Percentiles rank a stretch among this genome's conserved stretches.
Conservation (phyloP, 768 basidiomycete genomes). For the Pholiota molesta region DNA sequence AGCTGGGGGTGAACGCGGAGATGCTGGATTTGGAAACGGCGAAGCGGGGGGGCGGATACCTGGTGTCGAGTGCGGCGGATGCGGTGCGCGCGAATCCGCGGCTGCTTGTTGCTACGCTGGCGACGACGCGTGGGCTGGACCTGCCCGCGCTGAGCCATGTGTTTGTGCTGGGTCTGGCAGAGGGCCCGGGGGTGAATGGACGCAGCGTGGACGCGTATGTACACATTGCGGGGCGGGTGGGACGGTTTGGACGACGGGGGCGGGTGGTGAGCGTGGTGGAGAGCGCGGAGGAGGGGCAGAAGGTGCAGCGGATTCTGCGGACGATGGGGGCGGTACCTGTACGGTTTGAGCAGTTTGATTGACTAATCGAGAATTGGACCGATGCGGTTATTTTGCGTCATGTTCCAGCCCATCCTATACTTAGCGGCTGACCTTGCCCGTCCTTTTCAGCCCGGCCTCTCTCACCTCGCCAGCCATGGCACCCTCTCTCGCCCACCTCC, state of each 20-base stretch:
- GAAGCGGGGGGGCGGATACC: conserved; percentile 44
- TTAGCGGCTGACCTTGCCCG: conserved; percentile 25
- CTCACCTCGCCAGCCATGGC: conserved; percentile 13
- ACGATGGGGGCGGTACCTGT: conserved; percentile 48
- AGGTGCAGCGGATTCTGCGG: conserved; percentile 47
- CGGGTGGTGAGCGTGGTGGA: conserved; percentile 69
- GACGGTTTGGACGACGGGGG: conserved; percentile 67
- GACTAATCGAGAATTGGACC: conserved; percentile 23
- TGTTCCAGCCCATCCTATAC: conserved; percentile 5
- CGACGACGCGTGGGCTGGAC: conserved; percentile 75
- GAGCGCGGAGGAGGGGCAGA: conserved; percentile 33
- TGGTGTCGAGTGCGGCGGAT: conserved; percentile 36
- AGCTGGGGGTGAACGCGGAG: conserved; percentile 69
- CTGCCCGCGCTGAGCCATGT: conserved; percentile 73
- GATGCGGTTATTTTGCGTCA: conserved; percentile 9
- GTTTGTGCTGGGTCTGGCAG: conserved; percentile 68
- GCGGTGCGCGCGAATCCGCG: conserved; percentile 52
- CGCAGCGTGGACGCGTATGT: conserved; percentile 60
- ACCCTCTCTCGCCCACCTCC: conserved; percentile 15
- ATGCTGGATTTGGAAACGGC: conserved; percentile 54
- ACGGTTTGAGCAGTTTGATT: conserved; percentile 57
- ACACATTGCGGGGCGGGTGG: conserved; percentile 77
- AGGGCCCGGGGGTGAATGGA: conserved; percentile 42
- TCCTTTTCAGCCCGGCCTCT: conserved; percentile 13
- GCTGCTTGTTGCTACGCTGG: conserved; percentile 69